These are phyloP conservation scores for Leccinum barrowsii DNA, from an alignment of 768 basidiomycete genomes.

Conservation along the genomic window DNA sequence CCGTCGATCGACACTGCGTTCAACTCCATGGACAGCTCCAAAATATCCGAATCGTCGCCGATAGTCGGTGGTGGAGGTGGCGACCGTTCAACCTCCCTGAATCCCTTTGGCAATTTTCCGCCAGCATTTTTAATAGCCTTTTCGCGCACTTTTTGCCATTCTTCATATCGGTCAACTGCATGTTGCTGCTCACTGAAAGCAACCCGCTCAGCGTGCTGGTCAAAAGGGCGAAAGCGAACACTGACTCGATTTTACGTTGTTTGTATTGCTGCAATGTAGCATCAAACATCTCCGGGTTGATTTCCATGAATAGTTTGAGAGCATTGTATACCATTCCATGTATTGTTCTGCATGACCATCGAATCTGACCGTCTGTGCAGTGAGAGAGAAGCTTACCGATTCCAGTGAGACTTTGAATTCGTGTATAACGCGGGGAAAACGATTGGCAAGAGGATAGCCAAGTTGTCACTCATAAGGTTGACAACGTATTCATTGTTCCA, in stretches of 20 bases:
- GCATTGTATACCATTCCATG: slow-evolving; percentile 99
- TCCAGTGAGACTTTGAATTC: slow-evolving; percentile 98
- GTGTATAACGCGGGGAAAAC: slow-evolving; percentile 95
- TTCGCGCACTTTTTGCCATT: slow-evolving; percentile 85
- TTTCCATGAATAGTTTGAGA: slow-evolving; percentile 97
- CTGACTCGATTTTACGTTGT: slow-evolving; percentile 80
- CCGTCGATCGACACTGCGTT: slow-evolving; percentile 77
- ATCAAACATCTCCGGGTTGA: slow-evolving; percentile 95
- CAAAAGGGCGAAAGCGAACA: slow-evolving; percentile 16
- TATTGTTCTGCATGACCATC: slow-evolving; percentile 67
- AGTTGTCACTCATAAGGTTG: slow-evolving; percentile 97
- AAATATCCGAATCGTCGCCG: slow-evolving; percentile 80
- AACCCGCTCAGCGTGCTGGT: slow-evolving; percentile 1
- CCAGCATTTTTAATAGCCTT: slow-evolving; percentile 68
- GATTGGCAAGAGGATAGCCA: slow-evolving; percentile 83
- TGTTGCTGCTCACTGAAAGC: slow-evolving; percentile 77
- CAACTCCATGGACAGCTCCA: slow-evolving; percentile 87
- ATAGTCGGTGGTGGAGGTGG: slow-evolving; percentile 77
- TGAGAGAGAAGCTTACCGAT: slow-evolving; percentile 60
- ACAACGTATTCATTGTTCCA: slow-evolving; percentile 99
- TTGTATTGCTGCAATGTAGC: slow-evolving; percentile 92
- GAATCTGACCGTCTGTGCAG: slow-evolving; percentile 1
- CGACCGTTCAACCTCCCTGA: slow-evolving; percentile 62
- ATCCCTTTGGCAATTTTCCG: slow-evolving; percentile 68
- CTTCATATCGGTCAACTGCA: slow-evolving; percentile 78